These are phyloP conservation scores for Blastobotrys petasosporus DNA, from an alignment of 1,139 yeast genomes.

Conservation along the genomic window DNA sequence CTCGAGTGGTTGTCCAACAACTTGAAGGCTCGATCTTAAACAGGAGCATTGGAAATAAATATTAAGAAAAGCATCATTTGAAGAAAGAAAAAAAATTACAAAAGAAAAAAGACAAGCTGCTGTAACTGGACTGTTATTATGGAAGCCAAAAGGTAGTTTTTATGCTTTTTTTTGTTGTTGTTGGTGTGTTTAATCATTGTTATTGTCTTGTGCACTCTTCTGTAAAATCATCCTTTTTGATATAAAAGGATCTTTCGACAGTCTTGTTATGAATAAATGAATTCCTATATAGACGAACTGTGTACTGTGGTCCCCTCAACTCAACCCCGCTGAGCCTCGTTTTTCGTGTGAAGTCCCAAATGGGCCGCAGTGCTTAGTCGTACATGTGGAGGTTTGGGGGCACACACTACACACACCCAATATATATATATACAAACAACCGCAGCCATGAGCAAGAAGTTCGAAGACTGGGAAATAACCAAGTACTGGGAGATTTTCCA, in stretches of 20 bases:
- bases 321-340: too few species aligned
- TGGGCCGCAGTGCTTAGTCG: too few species aligned
- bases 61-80: constrained; percentile 3
- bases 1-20: constrained; percentile 87
- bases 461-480: constrained; percentile 91
- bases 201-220: not conserved
- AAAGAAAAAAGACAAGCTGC: not conserved
- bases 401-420: too few species aligned
- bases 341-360: too few species aligned
- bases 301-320: too few species aligned
- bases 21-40: constrained; percentile 59
- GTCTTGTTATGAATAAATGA: too few species aligned
- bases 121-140: too few species aligned
- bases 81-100: not conserved
- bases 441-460: constrained; percentile 28
- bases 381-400: too few species aligned
- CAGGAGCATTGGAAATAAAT: not conserved
- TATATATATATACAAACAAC: not conserved
- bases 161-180: not conserved
- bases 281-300: too few species aligned
- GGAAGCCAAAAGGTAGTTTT: constrained; percentile 1
- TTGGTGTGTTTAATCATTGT: not conserved
- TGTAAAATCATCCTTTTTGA: not conserved
- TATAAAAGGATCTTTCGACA: too few species aligned
- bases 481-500: constrained; percentile 97